Conservation (phyloP, 345 rosid species). For the Syzygium aqueum region DNA sequence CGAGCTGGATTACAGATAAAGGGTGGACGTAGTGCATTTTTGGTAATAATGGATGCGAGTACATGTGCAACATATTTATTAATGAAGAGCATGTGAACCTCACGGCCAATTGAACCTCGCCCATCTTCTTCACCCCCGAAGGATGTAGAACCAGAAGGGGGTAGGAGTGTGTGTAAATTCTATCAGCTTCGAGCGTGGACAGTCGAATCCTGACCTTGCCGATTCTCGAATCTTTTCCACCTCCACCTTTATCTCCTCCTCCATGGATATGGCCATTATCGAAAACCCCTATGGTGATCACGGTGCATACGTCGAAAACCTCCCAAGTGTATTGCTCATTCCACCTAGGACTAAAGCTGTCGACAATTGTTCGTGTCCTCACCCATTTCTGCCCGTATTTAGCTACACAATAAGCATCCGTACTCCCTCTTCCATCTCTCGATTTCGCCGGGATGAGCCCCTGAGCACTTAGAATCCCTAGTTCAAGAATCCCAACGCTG, state of each 20-base stretch:
- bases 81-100: constrained; percentile 70
- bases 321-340: constrained; percentile 99
- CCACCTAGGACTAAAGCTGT: constrained; percentile 82
- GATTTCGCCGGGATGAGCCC: constrained; percentile 82
- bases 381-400: constrained; percentile 98
- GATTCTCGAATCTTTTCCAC: constrained; percentile 56
- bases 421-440: constrained; percentile 76
- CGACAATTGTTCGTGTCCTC: constrained; percentile 84
- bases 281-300: constrained; percentile 85
- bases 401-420: constrained; percentile 98
- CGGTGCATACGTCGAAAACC: constrained; percentile 92
- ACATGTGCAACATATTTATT: constrained; percentile 85
- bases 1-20: constrained; percentile 85
- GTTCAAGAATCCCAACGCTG: constrained; percentile 67
- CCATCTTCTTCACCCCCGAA: constrained; percentile 84
- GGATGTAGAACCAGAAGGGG: constrained; percentile 80
- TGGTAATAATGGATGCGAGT: constrained; percentile 76
- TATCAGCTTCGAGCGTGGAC: constrained; percentile 86
- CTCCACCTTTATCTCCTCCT: constrained; percentile 41
- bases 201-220: constrained; percentile 94
- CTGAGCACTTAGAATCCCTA: constrained; percentile 73
- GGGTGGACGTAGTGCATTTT: constrained; percentile 96
- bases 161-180: constrained; percentile 89
- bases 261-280: constrained; percentile 75
- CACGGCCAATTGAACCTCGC: constrained; percentile 89